phyloP scores from a whole-genome alignment of 2,329 filamentous ascomycete species.

The Ascochyta fabae region DNA sequence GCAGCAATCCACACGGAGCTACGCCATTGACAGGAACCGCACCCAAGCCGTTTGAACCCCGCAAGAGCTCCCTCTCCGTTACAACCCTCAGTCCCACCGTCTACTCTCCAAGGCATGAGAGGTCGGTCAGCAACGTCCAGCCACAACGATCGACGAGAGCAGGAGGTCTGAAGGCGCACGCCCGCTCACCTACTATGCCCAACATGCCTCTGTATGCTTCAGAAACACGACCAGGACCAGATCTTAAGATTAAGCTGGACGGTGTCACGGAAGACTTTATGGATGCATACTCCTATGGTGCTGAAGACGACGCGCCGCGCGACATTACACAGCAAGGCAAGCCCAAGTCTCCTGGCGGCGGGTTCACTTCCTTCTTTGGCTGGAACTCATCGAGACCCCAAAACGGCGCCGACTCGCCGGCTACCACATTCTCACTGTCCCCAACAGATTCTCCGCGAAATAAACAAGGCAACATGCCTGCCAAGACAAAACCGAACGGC shows the following conservation, averaged over 20 bases:
- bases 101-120: constrained; percentile 43
- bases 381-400: constrained; percentile 66
- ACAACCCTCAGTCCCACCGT: constrained; percentile 17
- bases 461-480: constrained; percentile 32
- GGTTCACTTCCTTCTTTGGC: constrained; percentile 71
- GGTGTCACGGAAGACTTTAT: constrained; percentile 47
- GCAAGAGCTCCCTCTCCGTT: constrained; percentile 30
- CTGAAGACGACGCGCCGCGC: constrained; percentile 32
- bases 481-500: constrained; percentile 52
- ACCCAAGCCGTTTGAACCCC: constrained; percentile 33
- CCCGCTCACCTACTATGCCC: constrained; percentile 48
- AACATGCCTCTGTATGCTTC: constrained; percentile 46
- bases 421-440: constrained; percentile 68
- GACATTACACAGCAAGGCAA: constrained; percentile 37
- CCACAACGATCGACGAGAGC: constrained; percentile 35
- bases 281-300: constrained; percentile 43
- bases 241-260: constrained; percentile 45
- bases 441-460: constrained; percentile 63
- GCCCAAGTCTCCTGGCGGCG: constrained; percentile 56
- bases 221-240: constrained; percentile 32
- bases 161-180: constrained; percentile 38
- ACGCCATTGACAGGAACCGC: constrained; percentile 38
- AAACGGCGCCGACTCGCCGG: constrained; percentile 62
- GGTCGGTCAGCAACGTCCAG: constrained; percentile 44
- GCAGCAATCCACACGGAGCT: constrained; percentile 45